Conservation (phyloP, 31 red algal species). For the Asparagopsis taxiformis region DNA sequence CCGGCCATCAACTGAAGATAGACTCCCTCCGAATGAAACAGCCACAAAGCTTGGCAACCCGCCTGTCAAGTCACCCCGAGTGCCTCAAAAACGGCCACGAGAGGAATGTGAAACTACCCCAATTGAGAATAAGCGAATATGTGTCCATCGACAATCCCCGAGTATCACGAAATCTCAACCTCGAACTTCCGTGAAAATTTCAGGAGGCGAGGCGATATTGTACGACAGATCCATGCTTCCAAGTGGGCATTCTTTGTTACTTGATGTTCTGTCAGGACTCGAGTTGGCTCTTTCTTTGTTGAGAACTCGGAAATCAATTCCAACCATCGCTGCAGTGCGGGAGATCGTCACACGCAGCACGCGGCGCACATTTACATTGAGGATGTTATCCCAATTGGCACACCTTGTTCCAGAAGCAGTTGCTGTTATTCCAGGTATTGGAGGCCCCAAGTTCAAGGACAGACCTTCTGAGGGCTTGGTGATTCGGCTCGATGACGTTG, state of each 20-base stretch:
- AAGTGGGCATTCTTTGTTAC: constrained; percentile 28
- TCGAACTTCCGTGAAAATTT: not conserved
- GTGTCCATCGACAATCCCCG: not conserved
- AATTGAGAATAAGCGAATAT: not conserved
- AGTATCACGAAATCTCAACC: not conserved
- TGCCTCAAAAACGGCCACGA: not conserved
- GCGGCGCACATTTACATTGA: constrained; percentile 44
- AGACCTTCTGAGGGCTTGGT: constrained; percentile 15
- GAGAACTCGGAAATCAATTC: constrained; percentile 32
- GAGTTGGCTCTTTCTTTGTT: constrained; percentile 56
- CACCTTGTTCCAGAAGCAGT: constrained; percentile 60
- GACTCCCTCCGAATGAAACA: not conserved
- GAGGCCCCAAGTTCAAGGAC: constrained; percentile 16
- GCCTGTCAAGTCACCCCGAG: not conserved
- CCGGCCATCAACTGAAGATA: not conserved
- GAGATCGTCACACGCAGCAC: constrained; percentile 57
- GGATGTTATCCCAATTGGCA: constrained; percentile 49
- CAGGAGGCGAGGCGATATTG: constrained; percentile 62
- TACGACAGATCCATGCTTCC: constrained; percentile 62
- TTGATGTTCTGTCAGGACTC: constrained; percentile 43
- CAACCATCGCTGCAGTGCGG: constrained; percentile 49
- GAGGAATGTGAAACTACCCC: not conserved
- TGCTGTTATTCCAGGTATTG: constrained; percentile 29
- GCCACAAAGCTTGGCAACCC: not conserved
- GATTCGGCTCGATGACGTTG: constrained; percentile 31